Base-by-base conservation (phyloP, 2,329 filamentous ascomycete genomes). In the Talaromyces sp. region DNA sequence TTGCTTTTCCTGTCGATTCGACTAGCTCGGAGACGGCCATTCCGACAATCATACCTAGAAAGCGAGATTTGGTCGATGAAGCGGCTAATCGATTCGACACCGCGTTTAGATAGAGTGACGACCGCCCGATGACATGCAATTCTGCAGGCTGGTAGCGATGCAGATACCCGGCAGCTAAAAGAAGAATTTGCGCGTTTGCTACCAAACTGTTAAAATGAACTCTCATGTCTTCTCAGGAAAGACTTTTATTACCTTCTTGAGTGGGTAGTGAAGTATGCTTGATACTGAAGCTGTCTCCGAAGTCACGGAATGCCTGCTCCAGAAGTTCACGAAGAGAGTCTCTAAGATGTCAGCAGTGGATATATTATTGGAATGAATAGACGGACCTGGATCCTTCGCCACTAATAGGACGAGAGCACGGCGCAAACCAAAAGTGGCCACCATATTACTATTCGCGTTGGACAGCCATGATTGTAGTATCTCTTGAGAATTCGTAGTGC, bases 1-100 rank as follows among this genome's bases (percentile, higher is more conserved):
- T 86, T 61, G 82, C 86, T 63, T 88, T 88, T 8, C 88, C 88
- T 28, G 83, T 83, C 62, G 83, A 79, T 67, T 90, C 89, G 14
- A 86, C 79, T 56, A 96, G 76, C 52, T 79, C 78, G 0, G 86
- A 88, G 2, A 89, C 79, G 1, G 88, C 86, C 67, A 92, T 92
- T 4, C 91, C 95, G 35, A 96, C 87, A 1, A 90, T 82, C 86
- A 99, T 96, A 0, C 95, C 95, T 0, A 99, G 81, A 67, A 96
- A 91, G 18, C 92, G 86, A 16, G 90, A 88, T 67, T 88, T 84
- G 6, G 81, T 80, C 44, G 95, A 92, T 3, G 92, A 88, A 16
- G 92, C 85, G 12, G 87, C 86, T 6, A 99, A 84, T 25, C 93
- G 86, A 72, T 96, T 96, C 0, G 95, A 97, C 37, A 97, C 87